Conservation (phyloP, 139 green algal species). For the Micromonas commoda region DNA sequence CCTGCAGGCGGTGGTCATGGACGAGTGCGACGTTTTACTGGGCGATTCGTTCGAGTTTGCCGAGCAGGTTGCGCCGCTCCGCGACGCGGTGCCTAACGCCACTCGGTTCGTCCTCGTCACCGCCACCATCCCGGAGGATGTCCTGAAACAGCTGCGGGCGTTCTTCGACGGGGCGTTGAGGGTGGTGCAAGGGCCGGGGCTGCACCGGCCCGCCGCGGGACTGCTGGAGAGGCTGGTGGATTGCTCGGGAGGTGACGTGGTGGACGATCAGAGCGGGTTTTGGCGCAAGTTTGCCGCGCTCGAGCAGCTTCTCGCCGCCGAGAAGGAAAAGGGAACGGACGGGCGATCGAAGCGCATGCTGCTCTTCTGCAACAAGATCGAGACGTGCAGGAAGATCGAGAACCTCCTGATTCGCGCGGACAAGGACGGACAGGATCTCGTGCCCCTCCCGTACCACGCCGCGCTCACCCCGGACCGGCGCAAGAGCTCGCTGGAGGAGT, state of each 20-base stretch:
- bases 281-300: conserved; percentile 69
- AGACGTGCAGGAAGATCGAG: conserved; percentile 79
- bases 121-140: conserved; percentile 69
- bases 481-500: conserved; percentile 49
- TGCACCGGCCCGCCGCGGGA: conserved; percentile 58
- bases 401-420: conserved; percentile 66
- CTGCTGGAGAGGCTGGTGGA: conserved; percentile 84
- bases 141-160: not conserved
- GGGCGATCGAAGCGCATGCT: conserved; percentile 28
- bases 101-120: conserved; percentile 65
- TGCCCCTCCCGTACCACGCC: conserved; percentile 76
- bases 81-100: not conserved
- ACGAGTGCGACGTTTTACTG: conserved; percentile 85
- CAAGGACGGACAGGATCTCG: conserved; percentile 10
- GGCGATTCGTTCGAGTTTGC: conserved; percentile 41
- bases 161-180: conserved; percentile 9
- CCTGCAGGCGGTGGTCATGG: conserved; percentile 59
- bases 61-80: conserved; percentile 17
- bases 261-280: conserved; percentile 64
- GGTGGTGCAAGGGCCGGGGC: conserved; percentile 60
- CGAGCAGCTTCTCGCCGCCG: conserved; percentile 50
- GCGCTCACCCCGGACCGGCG: conserved; percentile 58
- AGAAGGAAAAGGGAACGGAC: conserved; percentile 62
- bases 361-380: conserved; percentile 61
- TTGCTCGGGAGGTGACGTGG: conserved; percentile 79